Conservation (phyloP, 192 early-diverging fungal species). For the Backusella macrospora region DNA sequence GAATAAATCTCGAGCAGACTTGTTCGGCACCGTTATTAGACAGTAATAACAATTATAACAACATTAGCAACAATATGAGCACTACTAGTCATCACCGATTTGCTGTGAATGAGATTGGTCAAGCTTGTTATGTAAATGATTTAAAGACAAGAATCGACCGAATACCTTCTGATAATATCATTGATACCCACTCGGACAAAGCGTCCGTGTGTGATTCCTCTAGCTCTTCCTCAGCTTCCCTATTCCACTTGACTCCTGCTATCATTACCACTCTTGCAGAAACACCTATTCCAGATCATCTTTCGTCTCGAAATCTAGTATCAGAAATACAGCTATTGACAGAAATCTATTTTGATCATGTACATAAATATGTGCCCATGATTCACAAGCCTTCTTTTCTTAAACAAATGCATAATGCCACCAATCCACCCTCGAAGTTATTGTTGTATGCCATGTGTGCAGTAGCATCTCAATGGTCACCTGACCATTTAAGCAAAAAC, state of each 20-base stretch:
- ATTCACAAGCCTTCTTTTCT: conserved; percentile 56
- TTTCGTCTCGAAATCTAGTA: conserved; percentile 1
- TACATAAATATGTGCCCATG: conserved; percentile 57
- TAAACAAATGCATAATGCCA: conserved; percentile 46
- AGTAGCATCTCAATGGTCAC: conserved; percentile 50
- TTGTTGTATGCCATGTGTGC: conserved; percentile 59
- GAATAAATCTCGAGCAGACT: neutral
- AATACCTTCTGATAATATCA: conserved; percentile 11
- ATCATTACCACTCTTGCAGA: conserved; percentile 11
- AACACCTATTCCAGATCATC: conserved; percentile 13
- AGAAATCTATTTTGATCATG: conserved; percentile 55
- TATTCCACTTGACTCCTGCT: conserved; percentile 1
- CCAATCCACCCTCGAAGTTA: conserved; percentile 53
- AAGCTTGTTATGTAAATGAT: conserved; percentile 36
- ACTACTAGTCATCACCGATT: neutral
- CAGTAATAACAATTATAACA: neutral
- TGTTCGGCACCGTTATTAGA: neutral
- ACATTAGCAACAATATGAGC: too few relatives aligned
- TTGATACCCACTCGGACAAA: conserved; percentile 24
- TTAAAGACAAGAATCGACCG: conserved; percentile 13
- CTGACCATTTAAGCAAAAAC: neutral
- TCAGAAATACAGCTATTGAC: conserved; percentile 23
- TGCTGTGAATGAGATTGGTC: conserved; percentile 40
- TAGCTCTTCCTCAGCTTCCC: conserved; percentile 13
- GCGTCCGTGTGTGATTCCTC: conserved; percentile 20